Evolutionary conservation across 2,329 filamentous ascomycete genomes (phyloP).

Genomic region (Exophiala lecanii-corni): DNA sequence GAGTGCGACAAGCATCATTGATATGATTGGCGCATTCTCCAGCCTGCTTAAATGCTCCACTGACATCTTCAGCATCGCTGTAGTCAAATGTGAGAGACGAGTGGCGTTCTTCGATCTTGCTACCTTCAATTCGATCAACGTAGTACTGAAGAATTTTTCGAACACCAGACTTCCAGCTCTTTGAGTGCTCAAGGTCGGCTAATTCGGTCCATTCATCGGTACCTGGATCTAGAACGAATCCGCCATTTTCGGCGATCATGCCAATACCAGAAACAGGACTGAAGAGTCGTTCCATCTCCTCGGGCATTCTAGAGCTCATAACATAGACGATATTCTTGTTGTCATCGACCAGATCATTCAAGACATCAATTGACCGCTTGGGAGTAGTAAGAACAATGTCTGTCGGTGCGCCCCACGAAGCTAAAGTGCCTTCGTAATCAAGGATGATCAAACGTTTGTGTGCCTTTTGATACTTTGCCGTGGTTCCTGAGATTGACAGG

Average conservation of each 20-base stretch:
- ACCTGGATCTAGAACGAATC: conserved; percentile 69
- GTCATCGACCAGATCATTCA: conserved; percentile 77
- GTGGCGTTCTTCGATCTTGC: conserved; percentile 83
- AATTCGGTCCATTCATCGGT: conserved; percentile 71
- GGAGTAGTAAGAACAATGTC: conserved; percentile 83
- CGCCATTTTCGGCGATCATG: conserved; percentile 90
- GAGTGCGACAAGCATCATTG: conserved; percentile 83
- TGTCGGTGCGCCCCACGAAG: conserved; percentile 77
- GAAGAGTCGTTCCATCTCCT: conserved; percentile 84
- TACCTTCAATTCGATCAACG: conserved; percentile 80
- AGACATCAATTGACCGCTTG: conserved; percentile 74
- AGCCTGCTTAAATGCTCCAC: conserved; percentile 70
- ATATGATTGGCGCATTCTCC: conserved; percentile 91
- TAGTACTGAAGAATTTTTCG: conserved; percentile 82
- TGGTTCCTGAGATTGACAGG: conserved; percentile 63
- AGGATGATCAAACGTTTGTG: conserved; percentile 76
- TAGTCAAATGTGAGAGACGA: conserved; percentile 91
- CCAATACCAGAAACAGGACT: conserved; percentile 76
- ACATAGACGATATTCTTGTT: conserved; percentile 83
- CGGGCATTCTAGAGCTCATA: conserved; percentile 83
- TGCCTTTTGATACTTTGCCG: conserved; percentile 61
- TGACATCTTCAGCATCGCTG: conserved; percentile 71
- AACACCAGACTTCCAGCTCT: conserved; percentile 78
- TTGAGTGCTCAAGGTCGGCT: conserved; percentile 65
- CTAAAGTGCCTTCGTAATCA: conserved; percentile 89